Conservation (phyloP, 2,329 filamentous ascomycete genomes). For the Dothiorella sarmentorum region DNA sequence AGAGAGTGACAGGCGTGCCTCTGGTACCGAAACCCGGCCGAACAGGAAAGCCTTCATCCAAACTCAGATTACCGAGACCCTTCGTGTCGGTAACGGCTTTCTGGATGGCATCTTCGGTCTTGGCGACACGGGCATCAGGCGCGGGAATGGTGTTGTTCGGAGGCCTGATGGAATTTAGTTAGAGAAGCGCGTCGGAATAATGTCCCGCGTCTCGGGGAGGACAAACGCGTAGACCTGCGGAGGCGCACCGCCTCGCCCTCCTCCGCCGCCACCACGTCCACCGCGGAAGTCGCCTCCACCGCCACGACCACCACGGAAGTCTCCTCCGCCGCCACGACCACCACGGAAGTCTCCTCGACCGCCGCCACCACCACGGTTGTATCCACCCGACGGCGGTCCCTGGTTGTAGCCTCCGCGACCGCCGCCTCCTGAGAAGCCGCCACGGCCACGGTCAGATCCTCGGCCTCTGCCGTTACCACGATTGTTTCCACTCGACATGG, state of each 20-base stretch:
- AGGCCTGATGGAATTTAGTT: background rate
- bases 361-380: constrained; percentile 20
- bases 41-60: constrained; percentile 22
- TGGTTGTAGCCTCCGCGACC: constrained; percentile 13
- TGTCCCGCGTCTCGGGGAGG: background rate
- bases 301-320: constrained; percentile 1
- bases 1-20: constrained; percentile 38
- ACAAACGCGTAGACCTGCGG: background rate
- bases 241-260: background rate
- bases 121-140: constrained; percentile 7
- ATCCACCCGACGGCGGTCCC: background rate
- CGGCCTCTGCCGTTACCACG: background rate
- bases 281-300: constrained; percentile 19
- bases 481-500: background rate
- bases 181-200: background rate
- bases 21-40: constrained; percentile 34
- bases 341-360: constrained; percentile 19
- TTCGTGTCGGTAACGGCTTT: constrained; percentile 26
- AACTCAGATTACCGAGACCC: constrained; percentile 23
- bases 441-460: background rate
- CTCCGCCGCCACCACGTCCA: constrained; percentile 19
- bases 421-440: background rate
- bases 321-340: constrained; percentile 19
- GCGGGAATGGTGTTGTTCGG: background rate
- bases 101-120: constrained; percentile 28